Percentiles rank a stretch among this genome's conserved stretches.
phyloP scores from a whole-genome alignment of 139 green algal species.

The Closterium sp. region DNA sequence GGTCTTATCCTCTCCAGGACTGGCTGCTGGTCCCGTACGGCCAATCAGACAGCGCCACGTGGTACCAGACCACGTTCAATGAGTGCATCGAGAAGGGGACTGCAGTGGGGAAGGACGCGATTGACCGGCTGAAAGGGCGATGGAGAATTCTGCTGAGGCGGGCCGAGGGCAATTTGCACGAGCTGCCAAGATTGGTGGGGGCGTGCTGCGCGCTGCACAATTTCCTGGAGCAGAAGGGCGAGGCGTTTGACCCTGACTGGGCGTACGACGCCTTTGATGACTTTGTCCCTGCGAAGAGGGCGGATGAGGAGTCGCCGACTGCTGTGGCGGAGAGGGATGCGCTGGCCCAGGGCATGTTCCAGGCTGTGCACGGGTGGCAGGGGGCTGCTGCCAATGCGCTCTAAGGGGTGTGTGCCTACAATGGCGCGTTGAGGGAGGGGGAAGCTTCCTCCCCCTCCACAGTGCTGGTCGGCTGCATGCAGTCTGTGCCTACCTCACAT shows the following conservation, averaged over 20 bases:
- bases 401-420: no score
- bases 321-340: background rate
- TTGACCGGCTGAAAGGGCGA: constrained; percentile 32
- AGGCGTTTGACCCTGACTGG: constrained; percentile 14
- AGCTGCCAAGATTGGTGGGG: constrained; percentile 31
- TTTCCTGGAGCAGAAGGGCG: constrained; percentile 19
- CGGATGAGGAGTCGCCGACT: background rate
- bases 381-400: background rate
- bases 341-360: background rate
- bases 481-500: no score
- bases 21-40: constrained; percentile 37
- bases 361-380: background rate
- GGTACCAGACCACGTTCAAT: constrained; percentile 24
- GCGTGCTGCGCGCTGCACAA: constrained; percentile 45
- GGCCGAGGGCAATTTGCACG: constrained; percentile 34
- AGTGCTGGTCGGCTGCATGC: no score
- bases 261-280: background rate
- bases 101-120: constrained; percentile 27
- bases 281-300: background rate
- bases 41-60: constrained; percentile 11
- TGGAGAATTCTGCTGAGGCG: constrained; percentile 27
- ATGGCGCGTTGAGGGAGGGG: no score
- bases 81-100: constrained; percentile 8
- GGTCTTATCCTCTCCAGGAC: constrained; percentile 22
- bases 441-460: no score